Conservation (phyloP, 2,329 filamentous ascomycete species). For the Fonsecaea pedrosoi region DNA sequence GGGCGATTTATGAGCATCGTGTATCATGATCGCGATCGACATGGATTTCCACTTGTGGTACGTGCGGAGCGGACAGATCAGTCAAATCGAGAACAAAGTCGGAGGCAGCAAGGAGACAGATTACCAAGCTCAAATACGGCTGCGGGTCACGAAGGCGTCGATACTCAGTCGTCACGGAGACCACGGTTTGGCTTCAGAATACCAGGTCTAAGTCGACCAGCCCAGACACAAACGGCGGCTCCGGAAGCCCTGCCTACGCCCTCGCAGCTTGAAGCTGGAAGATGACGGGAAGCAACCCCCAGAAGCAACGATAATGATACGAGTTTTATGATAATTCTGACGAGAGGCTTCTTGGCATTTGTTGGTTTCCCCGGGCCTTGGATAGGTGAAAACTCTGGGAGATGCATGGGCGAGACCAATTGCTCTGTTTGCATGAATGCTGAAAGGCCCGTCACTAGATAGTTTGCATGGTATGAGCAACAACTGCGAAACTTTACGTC, state of each 20-base stretch:
- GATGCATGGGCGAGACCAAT: background rate
- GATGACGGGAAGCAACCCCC: slow-evolving; percentile 21
- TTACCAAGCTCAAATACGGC: slow-evolving; percentile 16
- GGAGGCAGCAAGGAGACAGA: slow-evolving; percentile 14
- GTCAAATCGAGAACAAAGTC: slow-evolving; percentile 17
- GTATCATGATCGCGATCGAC: slow-evolving; percentile 41
- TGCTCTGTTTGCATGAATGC: background rate
- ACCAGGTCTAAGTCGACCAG: slow-evolving; percentile 19
- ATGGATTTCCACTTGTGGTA: slow-evolving; percentile 37
- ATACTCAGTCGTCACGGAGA: slow-evolving; percentile 17
- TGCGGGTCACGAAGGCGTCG: slow-evolving; percentile 1
- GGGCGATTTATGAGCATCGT: slow-evolving; percentile 46
- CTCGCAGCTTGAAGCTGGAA: slow-evolving; percentile 37
- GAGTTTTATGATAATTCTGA: slow-evolving; percentile 26
- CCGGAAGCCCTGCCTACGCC: slow-evolving; percentile 32
- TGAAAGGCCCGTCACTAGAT: background rate
- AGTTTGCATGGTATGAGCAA: slow-evolving; percentile 1
- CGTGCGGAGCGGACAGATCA: slow-evolving; percentile 34
- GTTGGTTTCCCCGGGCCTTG: background rate
- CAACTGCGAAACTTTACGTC: background rate
- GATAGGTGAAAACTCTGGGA: slow-evolving; percentile 7
- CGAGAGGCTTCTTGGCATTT: slow-evolving; percentile 19
- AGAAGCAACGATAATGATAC: slow-evolving; percentile 30
- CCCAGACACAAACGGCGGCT: slow-evolving; percentile 15
- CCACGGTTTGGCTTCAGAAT: slow-evolving; percentile 26